These are phyloP conservation scores for Ceriops decandra DNA, from an alignment of 345 rosid species.

Conservation along the genomic window DNA sequence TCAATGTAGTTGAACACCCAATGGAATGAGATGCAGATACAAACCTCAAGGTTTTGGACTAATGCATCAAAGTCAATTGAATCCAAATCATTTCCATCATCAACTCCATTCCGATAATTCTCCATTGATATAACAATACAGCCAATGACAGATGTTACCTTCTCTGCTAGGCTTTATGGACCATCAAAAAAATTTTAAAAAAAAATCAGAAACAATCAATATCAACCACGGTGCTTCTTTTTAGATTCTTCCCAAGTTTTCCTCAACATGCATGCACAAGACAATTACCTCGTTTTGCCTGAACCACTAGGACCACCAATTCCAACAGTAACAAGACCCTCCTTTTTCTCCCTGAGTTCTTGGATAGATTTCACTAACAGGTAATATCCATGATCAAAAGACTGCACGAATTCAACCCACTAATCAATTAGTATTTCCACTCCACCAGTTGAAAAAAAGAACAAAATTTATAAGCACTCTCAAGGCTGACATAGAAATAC, in stretches of 20 bases:
- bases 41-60: constrained; percentile 81
- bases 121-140: constrained; percentile 98
- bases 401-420: constrained; percentile 43
- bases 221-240: constrained; percentile 2
- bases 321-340: constrained; percentile 85
- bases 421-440: constrained; percentile 7
- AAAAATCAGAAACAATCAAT: too few species aligned
- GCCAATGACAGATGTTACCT: constrained; percentile 94
- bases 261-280: not conserved
- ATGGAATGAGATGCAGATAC: constrained; percentile 15
- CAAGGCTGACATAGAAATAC: not conserved
- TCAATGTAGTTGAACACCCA: not conserved
- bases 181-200: constrained; percentile 25
- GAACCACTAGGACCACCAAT: constrained; percentile 99
- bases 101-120: constrained; percentile 72
- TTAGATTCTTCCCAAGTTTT: constrained; percentile 1
- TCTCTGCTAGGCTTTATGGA: constrained; percentile 86
- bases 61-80: constrained; percentile 82
- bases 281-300: constrained; percentile 74
- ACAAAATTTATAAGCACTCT: not conserved
- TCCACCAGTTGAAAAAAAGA: not conserved
- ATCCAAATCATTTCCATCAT: constrained; percentile 84
- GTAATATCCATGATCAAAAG: constrained; percentile 90
- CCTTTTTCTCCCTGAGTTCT: constrained; percentile 92
- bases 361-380: constrained; percentile 87